These are phyloP conservation scores for Pyrenochaeta sp. DNA, from an alignment of 2,329 filamentous ascomycete species.

Conservation along the genomic window DNA sequence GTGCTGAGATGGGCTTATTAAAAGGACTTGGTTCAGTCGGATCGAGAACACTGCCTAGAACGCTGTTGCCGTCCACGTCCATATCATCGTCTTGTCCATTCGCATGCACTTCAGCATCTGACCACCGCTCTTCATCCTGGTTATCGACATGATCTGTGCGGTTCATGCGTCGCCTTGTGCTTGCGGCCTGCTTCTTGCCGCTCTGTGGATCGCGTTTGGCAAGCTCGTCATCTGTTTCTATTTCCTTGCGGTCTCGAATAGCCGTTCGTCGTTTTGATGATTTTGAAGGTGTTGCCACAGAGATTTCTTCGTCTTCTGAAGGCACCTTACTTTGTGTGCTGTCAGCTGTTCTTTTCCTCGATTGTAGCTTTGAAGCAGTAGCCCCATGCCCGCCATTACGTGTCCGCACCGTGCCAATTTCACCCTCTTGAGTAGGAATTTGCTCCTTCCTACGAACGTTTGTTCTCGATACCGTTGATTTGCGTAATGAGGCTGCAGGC, in stretches of 20 bases:
- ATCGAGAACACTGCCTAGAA: conserved; percentile 41
- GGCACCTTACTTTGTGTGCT: conserved; percentile 12
- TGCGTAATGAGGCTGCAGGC: conserved; percentile 23
- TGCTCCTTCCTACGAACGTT: conserved; percentile 17
- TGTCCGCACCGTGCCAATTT: conserved; percentile 10
- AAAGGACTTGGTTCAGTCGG: conserved; percentile 48
- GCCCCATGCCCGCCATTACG: conserved; percentile 3
- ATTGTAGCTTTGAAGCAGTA: conserved; percentile 14
- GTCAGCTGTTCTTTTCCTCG: conserved; percentile 13
- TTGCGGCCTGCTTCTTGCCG: conserved; percentile 19
- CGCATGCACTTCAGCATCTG: conserved; percentile 17
- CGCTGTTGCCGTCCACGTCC: conserved; percentile 43
- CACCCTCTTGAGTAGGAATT: conserved; percentile 11
- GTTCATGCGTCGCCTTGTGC: conserved; percentile 32
- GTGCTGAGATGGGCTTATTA: conserved; percentile 39
- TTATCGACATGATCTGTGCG: conserved; percentile 40
- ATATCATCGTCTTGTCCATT: conserved; percentile 24
- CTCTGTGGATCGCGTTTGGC: conserved; percentile 17
- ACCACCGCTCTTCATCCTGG: conserved; percentile 24
- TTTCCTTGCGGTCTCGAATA: conserved; percentile 5
- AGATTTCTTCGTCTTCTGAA: conserved; percentile 17
- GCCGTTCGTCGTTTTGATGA: conserved; percentile 19
- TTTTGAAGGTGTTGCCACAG: conserved; percentile 24
- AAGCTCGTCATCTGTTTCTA: conserved; percentile 37
- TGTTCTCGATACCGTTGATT: conserved; percentile 15